A percentile compares a stretch with the other conserved stretches of the same genome.
Evolutionary conservation across 2,329 filamentous ascomycete species (phyloP).

Genomic region (Penicillium digitatum): DNA sequence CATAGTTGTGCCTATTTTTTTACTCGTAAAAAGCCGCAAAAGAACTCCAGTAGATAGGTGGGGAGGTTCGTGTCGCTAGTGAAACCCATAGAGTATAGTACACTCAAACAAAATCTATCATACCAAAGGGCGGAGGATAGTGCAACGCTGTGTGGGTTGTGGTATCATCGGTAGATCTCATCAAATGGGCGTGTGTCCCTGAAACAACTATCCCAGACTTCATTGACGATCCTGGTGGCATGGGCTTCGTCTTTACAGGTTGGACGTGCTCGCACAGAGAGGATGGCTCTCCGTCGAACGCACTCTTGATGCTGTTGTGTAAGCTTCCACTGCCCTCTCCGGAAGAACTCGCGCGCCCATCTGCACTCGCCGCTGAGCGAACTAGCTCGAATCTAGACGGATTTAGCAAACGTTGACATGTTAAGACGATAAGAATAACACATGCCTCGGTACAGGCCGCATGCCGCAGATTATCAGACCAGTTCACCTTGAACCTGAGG

Average conservation of each 20-base stretch:
- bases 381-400: constrained; percentile 73
- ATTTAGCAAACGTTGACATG: constrained; percentile 12
- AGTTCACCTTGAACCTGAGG: constrained; percentile 84
- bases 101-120: constrained; percentile 21
- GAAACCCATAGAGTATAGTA: constrained; percentile 23
- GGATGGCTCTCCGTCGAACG: constrained; percentile 73
- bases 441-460: constrained; percentile 87
- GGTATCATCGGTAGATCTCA: constrained; percentile 73
- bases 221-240: constrained; percentile 82
- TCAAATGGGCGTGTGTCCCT: constrained; percentile 91
- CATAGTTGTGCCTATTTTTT: neutral
- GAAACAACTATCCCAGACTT: constrained; percentile 99
- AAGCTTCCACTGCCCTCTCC: constrained; percentile 77
- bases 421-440: neutral
- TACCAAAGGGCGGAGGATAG: constrained; percentile 14
- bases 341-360: constrained; percentile 81
- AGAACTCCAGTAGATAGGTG: neutral
- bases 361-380: constrained; percentile 92
- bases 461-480: constrained; percentile 74
- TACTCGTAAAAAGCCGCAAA: neutral
- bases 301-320: constrained; percentile 94
- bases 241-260: constrained; percentile 80
- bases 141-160: constrained; percentile 1
- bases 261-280: constrained; percentile 74
- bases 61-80: neutral